Evolutionary conservation across 2,329 filamentous ascomycete species (phyloP).

Genomic region (Penicillium rolfsii): DNA sequence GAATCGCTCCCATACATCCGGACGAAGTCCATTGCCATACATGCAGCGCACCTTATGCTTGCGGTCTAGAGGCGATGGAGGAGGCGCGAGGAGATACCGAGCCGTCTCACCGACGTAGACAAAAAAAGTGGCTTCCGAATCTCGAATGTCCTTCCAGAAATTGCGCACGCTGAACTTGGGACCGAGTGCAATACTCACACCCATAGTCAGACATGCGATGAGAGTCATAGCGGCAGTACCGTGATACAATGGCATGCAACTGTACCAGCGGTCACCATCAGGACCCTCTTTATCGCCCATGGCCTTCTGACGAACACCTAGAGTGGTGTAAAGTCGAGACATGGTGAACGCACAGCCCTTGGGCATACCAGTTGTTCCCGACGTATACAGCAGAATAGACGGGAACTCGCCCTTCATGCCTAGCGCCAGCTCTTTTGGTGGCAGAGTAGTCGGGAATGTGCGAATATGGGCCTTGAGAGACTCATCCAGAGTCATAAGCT

Average conservation of each 20-base stretch:
- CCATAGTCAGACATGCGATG: slow-evolving; percentile 58
- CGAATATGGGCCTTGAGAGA: slow-evolving; percentile 53
- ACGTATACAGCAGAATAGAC: slow-evolving; percentile 71
- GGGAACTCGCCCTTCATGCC: slow-evolving; percentile 58
- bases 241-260: slow-evolving; percentile 78
- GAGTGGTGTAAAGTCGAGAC: slow-evolving; percentile 48
- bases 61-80: slow-evolving; percentile 52
- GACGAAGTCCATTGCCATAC: slow-evolving; percentile 54
- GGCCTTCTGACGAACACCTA: slow-evolving; percentile 39
- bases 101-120: slow-evolving; percentile 79
- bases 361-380: slow-evolving; percentile 74
- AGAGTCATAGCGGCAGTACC: slow-evolving; percentile 69
- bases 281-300: slow-evolving; percentile 35
- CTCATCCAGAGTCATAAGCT: slow-evolving; percentile 57
- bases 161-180: slow-evolving; percentile 65
- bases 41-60: slow-evolving; percentile 51
- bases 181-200: slow-evolving; percentile 48
- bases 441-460: slow-evolving; percentile 54
- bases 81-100: slow-evolving; percentile 71
- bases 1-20: slow-evolving; percentile 56
- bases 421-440: slow-evolving; percentile 59
- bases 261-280: slow-evolving; percentile 66
- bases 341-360: slow-evolving; percentile 69
- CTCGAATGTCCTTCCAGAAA: slow-evolving; percentile 74
- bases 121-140: slow-evolving; percentile 69